Base-by-base conservation (phyloP, 2,329 filamentous ascomycete species). In the Aspergillus carbonarius region DNA sequence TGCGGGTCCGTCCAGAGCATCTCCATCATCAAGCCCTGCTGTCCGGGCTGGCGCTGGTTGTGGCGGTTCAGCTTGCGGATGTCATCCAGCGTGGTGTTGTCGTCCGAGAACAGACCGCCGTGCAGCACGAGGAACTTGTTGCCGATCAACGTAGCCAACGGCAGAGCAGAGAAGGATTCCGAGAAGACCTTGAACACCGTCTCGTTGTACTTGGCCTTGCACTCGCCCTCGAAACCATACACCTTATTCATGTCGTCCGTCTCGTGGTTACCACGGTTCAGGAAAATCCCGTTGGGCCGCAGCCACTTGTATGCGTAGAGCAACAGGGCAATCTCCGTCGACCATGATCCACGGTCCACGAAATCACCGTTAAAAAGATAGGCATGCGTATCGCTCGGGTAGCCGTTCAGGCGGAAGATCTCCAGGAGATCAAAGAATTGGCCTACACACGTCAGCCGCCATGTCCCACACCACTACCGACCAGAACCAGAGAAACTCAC, bases 1-100 rank as follows among this genome's bases (percentile, higher is more conserved):
- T 99, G 95, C 2, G 95, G 95, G 73, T 99, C 95, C 0, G 95
- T 98, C 95, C 95, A 99, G 48, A 99, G 85, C 95, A 99, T 99
- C 78, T 99, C 95, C 95, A 99, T 99, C 95, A 99, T 99, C 68
- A 99, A 80, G 13, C 95, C 95, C 50, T 90, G 81, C 75, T 99
- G 95, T 32, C 95, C 95, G 2, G 95, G 93, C 71, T 98, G 93
- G 61, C 91, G 85, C 78, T 98, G 95, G 74, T 85, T 87, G 78
- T 97, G 93, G 65, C 93, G 84, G 77, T 98, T 88, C 58, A 98
- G 82, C 78, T 96, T 96, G 66, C 95, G 87, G 66, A 99, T 96
- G 72, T 99, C 93, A 66, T 98, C 91, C 54, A 99, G 80, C 0
- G 91, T 93, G 63, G 93, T 84, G 66, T 91, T 95, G 77, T 99